A percentile compares a stretch with the other conserved stretches of the same genome.
Evolutionary conservation across 1,284 basidiomycete species (phyloP).

Genomic region (Ceratobasidium sp.): DNA sequence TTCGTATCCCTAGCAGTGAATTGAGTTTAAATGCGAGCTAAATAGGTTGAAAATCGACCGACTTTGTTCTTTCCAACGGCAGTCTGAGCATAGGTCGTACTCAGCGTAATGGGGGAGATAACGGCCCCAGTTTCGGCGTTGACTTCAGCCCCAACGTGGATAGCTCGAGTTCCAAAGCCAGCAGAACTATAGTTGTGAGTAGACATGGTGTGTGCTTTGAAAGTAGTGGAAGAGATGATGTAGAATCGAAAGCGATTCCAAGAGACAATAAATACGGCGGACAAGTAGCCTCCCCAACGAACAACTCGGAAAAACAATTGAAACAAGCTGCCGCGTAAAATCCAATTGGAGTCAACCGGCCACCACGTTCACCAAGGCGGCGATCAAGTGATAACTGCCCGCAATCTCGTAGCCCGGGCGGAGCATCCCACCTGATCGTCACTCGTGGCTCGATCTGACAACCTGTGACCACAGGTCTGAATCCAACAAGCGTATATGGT

Average conservation of each 20-base stretch:
- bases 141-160: slow-evolving; percentile 88
- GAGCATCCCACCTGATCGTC: slow-evolving; percentile 25
- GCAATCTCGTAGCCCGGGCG: slow-evolving; percentile 10
- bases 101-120: slow-evolving; percentile 87
- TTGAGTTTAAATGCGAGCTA: neutral
- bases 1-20: slow-evolving; percentile 70
- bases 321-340: neutral
- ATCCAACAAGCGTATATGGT: neutral
- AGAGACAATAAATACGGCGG: neutral
- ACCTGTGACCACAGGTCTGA: neutral
- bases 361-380: neutral
- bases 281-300: neutral
- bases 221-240: neutral
- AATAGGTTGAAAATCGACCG: neutral
- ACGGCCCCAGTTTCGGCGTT: slow-evolving; percentile 83
- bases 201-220: neutral
- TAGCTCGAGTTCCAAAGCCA: slow-evolving; percentile 34
- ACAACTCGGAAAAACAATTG: neutral
- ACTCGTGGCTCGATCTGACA: too few species aligned
- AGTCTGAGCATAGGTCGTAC: slow-evolving; percentile 90
- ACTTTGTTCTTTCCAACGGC: slow-evolving; percentile 86
- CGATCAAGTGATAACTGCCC: neutral
- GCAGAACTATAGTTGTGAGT: neutral
- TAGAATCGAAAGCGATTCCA: neutral
- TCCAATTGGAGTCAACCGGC: neutral